phyloP scores from a whole-genome alignment of 2,329 filamentous ascomycete genomes.

The Onygenales sp. region DNA sequence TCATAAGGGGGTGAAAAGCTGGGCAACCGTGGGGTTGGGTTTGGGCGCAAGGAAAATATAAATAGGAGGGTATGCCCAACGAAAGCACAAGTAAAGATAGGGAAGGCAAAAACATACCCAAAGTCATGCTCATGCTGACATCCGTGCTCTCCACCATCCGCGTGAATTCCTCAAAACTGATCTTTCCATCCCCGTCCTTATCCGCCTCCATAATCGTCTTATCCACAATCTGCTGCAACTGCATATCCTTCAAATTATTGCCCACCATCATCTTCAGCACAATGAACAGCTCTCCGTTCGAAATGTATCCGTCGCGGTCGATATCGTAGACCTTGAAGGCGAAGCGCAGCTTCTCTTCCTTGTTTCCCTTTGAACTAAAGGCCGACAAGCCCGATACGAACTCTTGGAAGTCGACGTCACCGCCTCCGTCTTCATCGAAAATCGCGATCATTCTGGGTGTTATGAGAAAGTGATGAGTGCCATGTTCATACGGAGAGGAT shows the following conservation, averaged over 20 bases:
- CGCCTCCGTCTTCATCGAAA: constrained; percentile 96
- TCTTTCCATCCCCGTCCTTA: constrained; percentile 89
- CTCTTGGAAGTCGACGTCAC: constrained; percentile 97
- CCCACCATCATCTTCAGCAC: constrained; percentile 99
- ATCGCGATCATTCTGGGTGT: constrained; percentile 84
- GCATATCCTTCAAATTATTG: constrained; percentile 97
- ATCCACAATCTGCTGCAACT: constrained; percentile 97
- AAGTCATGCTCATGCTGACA: constrained; percentile 58
- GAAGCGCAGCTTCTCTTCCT: constrained; percentile 95
- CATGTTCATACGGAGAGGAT: background rate
- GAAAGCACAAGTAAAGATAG: background rate
- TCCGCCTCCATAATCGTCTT: constrained; percentile 99
- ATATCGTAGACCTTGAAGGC: constrained; percentile 99
- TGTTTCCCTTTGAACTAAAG: constrained; percentile 96
- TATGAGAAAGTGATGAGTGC: background rate
- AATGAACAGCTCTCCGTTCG: constrained; percentile 97
- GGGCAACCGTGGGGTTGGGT: too few relatives aligned
- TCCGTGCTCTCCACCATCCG: constrained; percentile 97
- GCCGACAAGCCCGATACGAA: constrained; percentile 92
- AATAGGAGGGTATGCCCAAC: background rate
- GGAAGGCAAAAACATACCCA: constrained; percentile 39
- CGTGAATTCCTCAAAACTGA: constrained; percentile 97
- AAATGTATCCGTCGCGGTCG: constrained; percentile 95
- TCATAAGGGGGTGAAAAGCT: background rate
- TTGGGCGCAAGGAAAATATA: too few relatives aligned